These are phyloP conservation scores for Agarophyton chilense DNA, from an alignment of 23 red algal genomes.

Conservation along the genomic window DNA sequence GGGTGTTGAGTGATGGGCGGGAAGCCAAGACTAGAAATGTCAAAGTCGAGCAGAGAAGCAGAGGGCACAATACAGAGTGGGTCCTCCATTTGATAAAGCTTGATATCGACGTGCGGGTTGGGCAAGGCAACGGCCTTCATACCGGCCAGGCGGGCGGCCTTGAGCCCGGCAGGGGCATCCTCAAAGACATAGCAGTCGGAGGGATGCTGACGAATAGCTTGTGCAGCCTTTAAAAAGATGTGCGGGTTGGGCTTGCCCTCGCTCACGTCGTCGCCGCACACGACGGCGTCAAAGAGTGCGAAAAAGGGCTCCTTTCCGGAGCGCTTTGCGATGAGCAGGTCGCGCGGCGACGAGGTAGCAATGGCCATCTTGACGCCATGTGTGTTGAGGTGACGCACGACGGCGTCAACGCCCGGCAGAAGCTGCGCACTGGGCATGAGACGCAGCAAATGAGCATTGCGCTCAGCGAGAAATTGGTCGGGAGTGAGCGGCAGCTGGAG, in stretches of 20 bases:
- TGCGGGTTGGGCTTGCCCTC: conserved; percentile 90
- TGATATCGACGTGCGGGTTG: conserved; percentile 55
- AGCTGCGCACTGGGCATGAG: conserved; percentile 21
- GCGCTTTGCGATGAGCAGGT: conserved; percentile 50
- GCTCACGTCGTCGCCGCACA: conserved; percentile 70
- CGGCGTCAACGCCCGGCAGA: conserved; percentile 46
- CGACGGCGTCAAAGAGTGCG: conserved; percentile 61
- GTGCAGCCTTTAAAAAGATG: conserved; percentile 85
- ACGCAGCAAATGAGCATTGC: conserved; percentile 42
- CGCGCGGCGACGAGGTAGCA: conserved; percentile 64
- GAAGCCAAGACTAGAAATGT: conserved; percentile 41
- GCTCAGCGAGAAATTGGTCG: conserved; percentile 52
- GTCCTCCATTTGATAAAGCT: conserved; percentile 33
- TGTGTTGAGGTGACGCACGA: conserved; percentile 49
- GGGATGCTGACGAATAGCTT: conserved; percentile 57
- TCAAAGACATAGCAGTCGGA: conserved; percentile 88
- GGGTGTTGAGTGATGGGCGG: neutral
- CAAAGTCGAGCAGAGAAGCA: conserved; percentile 51
- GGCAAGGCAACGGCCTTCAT: conserved; percentile 86
- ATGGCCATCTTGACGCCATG: conserved; percentile 50
- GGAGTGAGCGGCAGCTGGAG: conserved; percentile 32
- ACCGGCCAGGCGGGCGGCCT: conserved; percentile 72
- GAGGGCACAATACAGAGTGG: conserved; percentile 35
- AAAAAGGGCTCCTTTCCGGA: conserved; percentile 66
- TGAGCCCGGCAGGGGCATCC: conserved; percentile 79